These are phyloP conservation scores for Hygrocybe punicea DNA, from an alignment of 768 basidiomycete species.

Conservation along the genomic window DNA sequence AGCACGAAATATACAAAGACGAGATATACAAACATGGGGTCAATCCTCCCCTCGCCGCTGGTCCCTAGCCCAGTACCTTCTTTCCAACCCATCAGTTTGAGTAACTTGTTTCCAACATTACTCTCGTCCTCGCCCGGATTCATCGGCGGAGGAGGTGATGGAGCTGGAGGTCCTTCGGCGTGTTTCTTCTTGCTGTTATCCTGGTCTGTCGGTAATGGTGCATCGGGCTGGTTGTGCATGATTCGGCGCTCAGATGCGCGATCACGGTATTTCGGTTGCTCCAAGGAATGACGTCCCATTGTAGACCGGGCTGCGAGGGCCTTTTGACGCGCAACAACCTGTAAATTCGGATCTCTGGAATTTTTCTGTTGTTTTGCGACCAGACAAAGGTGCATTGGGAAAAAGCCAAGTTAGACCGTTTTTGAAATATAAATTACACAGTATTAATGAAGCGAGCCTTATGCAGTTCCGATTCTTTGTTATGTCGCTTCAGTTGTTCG, in stretches of 20 bases:
- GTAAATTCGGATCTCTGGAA: constrained; percentile 64
- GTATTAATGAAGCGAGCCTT: constrained; percentile 65
- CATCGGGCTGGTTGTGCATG: constrained; percentile 89
- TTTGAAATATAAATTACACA: constrained; percentile 28
- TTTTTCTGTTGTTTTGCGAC: constrained; percentile 66
- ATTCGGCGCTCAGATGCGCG: constrained; percentile 88
- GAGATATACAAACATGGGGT: constrained; percentile 66
- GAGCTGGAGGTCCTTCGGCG: constrained; percentile 55
- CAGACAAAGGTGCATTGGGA: constrained; percentile 15
- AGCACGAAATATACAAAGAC: constrained; percentile 4
- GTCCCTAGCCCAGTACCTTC: constrained; percentile 85
- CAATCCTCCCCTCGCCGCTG: constrained; percentile 77
- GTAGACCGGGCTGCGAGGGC: constrained; percentile 43
- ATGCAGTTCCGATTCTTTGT: constrained; percentile 90
- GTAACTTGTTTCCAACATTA: constrained; percentile 87
- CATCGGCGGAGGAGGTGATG: constrained; percentile 59
- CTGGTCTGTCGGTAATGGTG: constrained; percentile 54
- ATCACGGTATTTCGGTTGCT: constrained; percentile 87
- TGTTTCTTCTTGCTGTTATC: constrained; percentile 37
- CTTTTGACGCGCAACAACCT: constrained; percentile 74
- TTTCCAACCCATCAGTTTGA: constrained; percentile 99
- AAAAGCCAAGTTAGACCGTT: constrained; percentile 13
- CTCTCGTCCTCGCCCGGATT: constrained; percentile 76
- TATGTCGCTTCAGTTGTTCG: constrained; percentile 85
- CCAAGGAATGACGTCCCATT: constrained; percentile 18